Evolutionary conservation across 805 yeast species (phyloP), one percentile per base, ranked within the genome.

Genomic region (Ogataea henricii): DNA sequence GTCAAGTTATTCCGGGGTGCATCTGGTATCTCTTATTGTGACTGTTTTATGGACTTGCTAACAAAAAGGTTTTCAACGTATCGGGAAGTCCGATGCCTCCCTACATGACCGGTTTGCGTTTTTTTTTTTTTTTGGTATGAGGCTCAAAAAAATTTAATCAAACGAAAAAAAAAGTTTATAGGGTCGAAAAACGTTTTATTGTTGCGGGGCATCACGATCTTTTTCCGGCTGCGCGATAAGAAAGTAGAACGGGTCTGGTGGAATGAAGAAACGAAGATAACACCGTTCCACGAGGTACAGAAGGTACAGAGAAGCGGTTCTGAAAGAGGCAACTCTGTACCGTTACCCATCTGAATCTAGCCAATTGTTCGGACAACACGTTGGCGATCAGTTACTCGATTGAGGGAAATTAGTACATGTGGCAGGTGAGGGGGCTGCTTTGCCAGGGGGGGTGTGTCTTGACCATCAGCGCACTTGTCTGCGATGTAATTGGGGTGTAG

Each of bases 181-280:
- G 32, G 41, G 39, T 20, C 29, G 33, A 43, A 30, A 43, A 37
- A 43, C 54, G 54, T 51, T 51, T 51, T 51, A 51, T 51, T 51
- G 54, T 51, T 51, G 21, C 14, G 7, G 16, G 21, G 34, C 26
- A 23, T 5, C 21, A 39, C 13, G 18, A 16, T 8, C 26, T 39
- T 39, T 39, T 22, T 39, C 32, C 42, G 33, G 8, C 22, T 2
- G 16, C 18, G 17, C 42, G 42, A 39, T 39, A 39, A 39, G 42
- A 18, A 26, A 23, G 40, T 14, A 22, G 16, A n/a, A 14, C 17
- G 29, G 17, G 29, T 22, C 3, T 21, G 13, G 40, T 14, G 10
- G 37, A n/a, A 20, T 32, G 35, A 20, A 10, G 40, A 36, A 36
- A 36, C 26, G 7, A 36, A 6, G 26, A 36, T 36, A 36, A 20